Conservation (phyloP, 2,329 filamentous ascomycete species). For the Monosporascus sp. region DNA sequence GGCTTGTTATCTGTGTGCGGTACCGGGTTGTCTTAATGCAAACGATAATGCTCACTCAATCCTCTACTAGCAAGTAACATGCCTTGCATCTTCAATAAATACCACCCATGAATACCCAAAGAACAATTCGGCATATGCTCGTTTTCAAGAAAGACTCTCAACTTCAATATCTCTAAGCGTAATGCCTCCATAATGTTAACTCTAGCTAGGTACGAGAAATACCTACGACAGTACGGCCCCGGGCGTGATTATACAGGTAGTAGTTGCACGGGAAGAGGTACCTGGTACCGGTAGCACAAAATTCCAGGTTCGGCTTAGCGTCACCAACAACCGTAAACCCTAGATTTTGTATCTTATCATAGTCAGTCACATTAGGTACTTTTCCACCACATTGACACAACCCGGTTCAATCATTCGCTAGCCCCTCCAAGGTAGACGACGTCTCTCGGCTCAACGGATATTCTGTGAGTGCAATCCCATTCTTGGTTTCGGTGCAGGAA, state of each 20-base stretch:
- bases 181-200: too few relatives aligned
- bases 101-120: too few relatives aligned
- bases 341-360: slow-evolving; percentile 1
- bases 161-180: too few relatives aligned
- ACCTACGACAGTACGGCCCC: too few relatives aligned
- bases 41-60: too few relatives aligned
- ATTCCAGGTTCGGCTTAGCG: not conserved
- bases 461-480: not conserved
- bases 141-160: too few relatives aligned
- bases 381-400: slow-evolving; percentile 13
- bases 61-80: too few relatives aligned
- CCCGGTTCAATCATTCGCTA: slow-evolving; percentile 11
- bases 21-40: not conserved
- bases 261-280: not conserved
- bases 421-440: slow-evolving; percentile 9
- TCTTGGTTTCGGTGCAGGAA: too few relatives aligned
- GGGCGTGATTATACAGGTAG: not conserved
- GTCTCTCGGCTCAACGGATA: slow-evolving; percentile 4
- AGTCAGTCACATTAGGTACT: slow-evolving; percentile 12
- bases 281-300: not conserved
- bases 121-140: too few relatives aligned
- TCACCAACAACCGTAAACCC: not conserved
- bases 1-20: not conserved
- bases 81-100: too few relatives aligned
- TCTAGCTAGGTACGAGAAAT: too few relatives aligned